Base-by-base conservation (phyloP, 2,329 filamentous ascomycete genomes). In the Alternaria gaisen region DNA sequence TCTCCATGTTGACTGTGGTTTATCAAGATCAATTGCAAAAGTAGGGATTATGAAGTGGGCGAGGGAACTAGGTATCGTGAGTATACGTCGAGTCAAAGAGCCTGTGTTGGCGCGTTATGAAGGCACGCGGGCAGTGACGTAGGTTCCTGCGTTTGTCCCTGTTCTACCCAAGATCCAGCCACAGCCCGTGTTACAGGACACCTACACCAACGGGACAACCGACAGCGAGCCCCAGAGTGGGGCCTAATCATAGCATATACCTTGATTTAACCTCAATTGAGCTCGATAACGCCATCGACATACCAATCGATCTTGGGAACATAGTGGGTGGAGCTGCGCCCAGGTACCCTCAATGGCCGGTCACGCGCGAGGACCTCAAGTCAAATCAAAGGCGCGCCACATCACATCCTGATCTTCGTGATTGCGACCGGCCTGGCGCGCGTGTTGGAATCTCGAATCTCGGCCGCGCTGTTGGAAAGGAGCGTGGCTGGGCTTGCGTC, bases 1-100 rank as follows among this genome's bases (percentile, higher is more conserved):
- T 77, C 69, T 80, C 77, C 79, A 80, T 80, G 54, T 24, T 68
- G 36, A 36, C 30, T 60, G 42, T 36, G 22, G 20, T 18, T 53
- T 54, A 24, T 38, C 18, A 51, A 38, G 36, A 40, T 51, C 30
- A 38, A 44, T 57, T 58, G 47, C 28, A 44, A 42, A 50, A 26
- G 47, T 18, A 18, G 22, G 50, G 22, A n/a, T 24, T 20, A 36
- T 53, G 30, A 42, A 44, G 50, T 52, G 20, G 36, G 42, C 36
- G 36, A 26, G n/a, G 41, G 20, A 52, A 32, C 11, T 47, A 26
- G 55, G 32, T 32, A 36, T 48, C 36, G 43, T 30, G 50, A 28
- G 55, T 51, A 22, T 53, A 58, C 47, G 51, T 51, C 41, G 40
- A 50, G 20, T 53, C 36, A 44, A 56, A 44, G 57, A 55, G 65